Percentiles rank a stretch among this genome's conserved stretches.
These are phyloP conservation scores for Hexamita inflata DNA, from an alignment of 208 protist species.

Conservation along the genomic window DNA sequence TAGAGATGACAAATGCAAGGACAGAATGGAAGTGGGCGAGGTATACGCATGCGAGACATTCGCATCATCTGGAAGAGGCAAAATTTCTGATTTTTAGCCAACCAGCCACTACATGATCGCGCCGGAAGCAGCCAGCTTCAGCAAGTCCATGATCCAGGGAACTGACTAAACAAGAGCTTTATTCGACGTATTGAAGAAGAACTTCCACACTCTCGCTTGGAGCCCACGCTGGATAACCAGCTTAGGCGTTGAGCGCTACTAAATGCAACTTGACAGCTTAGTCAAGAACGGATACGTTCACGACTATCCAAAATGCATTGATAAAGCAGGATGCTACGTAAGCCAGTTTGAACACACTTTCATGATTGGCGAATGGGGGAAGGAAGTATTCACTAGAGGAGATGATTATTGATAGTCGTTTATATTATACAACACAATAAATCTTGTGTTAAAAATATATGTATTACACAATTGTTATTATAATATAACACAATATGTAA, in stretches of 20 bases:
- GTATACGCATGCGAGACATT: conserved; percentile 99
- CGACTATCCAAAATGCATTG: conserved; percentile 38
- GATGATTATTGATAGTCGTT: conserved; percentile 45
- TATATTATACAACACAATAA: too few relatives aligned
- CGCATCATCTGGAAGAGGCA: conserved; percentile 73
- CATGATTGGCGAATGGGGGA: conserved; percentile 32
- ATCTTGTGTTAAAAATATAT: too few relatives aligned
- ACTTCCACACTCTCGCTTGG: conserved; percentile 35
- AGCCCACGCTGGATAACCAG: conserved; percentile 19
- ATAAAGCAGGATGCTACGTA: conserved; percentile 27
- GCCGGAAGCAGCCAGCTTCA: not conserved
- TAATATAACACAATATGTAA: too few relatives aligned
- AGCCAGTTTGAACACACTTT: conserved; percentile 48
- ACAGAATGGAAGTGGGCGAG: conserved; percentile 67
- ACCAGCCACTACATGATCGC: conserved; percentile 43
- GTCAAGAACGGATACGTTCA: conserved; percentile 31
- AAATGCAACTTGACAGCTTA: not conserved
- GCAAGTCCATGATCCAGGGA: not conserved
- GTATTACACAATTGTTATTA: too few relatives aligned
- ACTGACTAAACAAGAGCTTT: conserved; percentile 3
- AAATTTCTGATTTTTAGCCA: conserved; percentile 33
- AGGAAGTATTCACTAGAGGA: conserved; percentile 39
- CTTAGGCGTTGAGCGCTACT: not conserved
- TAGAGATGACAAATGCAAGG: conserved; percentile 88
- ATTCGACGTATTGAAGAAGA: not conserved